Evolutionary conservation across 208 protist genomes (phyloP), one percentile per base, ranked within the genome.

Genomic region (Spongospora subterranea): DNA sequence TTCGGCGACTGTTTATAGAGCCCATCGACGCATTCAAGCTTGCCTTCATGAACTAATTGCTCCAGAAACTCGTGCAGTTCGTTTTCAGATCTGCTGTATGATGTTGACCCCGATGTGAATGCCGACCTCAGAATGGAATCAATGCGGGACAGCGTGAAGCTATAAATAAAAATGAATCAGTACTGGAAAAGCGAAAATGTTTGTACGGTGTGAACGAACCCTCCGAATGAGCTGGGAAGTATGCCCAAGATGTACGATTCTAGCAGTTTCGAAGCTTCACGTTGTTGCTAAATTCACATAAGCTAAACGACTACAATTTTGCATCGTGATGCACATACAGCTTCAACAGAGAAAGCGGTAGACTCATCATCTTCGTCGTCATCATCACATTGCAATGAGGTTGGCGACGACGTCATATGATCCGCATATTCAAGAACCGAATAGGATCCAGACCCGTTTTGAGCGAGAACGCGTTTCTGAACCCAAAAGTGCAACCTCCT

Each of bases 1-100:
- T 60, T 60, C 50, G 50, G 13, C 6, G 35, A 39, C 40, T 82
- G 71, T 82, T 82, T 82, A 82, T 82, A 82, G 17, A 82, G 11
- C 17, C 71, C 71, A n/a, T 82, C 71, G 35, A 82, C 35, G 71
- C 71, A 82, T 43, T 82, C 35, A 6, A 82, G 40, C 35, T 82
- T 82, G 6, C 40, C 40, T n/a, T 82, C 71, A 35, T 35, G 71
- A 35, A 82, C n/a, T 17, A 82, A n/a, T 17, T 43, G 71, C 40
- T 82, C 71, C 11, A 82, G 71, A n/a, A 82, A 35, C 6, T 82
- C 71, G 71, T 82, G 71, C n/a, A 82, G 71, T 82, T 82, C 71
- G 35, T 13, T n/a, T n/a, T 82, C 71, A 6, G 35, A 45, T 6
- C 71, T 6, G 35, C 35, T 82, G 40, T 82, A 82, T 20, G 6